Evolutionary conservation across 352 stramenopile genomes (phyloP).

Genomic region (Phytophthora tubulina): DNA sequence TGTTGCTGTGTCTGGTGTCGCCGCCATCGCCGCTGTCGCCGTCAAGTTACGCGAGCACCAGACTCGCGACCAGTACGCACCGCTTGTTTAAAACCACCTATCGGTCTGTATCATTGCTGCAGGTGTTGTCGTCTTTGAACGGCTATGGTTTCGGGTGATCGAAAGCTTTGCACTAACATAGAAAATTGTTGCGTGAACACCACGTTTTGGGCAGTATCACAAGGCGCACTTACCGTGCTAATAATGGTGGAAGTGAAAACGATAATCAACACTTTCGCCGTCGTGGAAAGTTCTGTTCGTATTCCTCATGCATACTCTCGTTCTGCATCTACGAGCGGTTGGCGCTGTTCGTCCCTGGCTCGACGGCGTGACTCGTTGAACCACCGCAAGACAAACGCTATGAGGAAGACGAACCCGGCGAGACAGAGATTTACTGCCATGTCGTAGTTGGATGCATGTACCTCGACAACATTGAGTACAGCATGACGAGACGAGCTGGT

Average conservation of each 20-base stretch:
- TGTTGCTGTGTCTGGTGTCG: slow-evolving; percentile 8
- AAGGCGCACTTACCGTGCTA: too few species aligned
- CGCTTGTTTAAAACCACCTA: background rate
- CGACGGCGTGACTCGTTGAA: slow-evolving; percentile 40
- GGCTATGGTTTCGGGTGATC: too few species aligned
- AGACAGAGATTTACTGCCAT: slow-evolving; percentile 12
- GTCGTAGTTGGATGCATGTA: background rate
- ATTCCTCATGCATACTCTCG: slow-evolving; percentile 20
- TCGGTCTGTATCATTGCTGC: too few species aligned
- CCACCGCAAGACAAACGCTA: slow-evolving; percentile 29
- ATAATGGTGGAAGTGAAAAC: too few species aligned
- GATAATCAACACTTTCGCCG: too few species aligned
- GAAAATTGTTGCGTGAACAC: too few species aligned
- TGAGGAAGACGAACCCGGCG: slow-evolving; percentile 21
- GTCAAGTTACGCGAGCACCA: slow-evolving; percentile 19
- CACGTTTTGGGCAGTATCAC: too few species aligned
- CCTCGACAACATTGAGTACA: background rate
- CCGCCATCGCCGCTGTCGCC: background rate
- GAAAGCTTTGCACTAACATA: too few species aligned
- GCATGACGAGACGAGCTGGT: background rate
- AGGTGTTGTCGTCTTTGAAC: too few species aligned
- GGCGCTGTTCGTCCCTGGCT: slow-evolving; percentile 25
- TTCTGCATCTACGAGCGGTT: slow-evolving; percentile 24
- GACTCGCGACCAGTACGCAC: slow-evolving; percentile 16
- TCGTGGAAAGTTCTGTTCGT: background rate